These are phyloP conservation scores for Haplographium delicatum DNA, from an alignment of 495 filamentous ascomycete genomes.

Conservation along the genomic window DNA sequence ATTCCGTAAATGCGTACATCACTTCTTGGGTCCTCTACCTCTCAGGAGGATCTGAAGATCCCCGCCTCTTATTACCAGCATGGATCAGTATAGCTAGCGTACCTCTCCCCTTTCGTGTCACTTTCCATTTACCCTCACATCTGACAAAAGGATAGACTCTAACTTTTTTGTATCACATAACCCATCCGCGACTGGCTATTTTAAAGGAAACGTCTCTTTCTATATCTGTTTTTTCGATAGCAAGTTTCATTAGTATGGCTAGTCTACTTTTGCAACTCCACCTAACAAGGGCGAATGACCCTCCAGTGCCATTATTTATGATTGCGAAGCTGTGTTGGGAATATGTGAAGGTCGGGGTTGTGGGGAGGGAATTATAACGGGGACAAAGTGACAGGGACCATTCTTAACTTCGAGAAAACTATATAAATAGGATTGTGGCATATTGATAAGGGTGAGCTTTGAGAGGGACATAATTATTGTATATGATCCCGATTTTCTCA, in stretches of 20 bases:
- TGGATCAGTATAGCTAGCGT: constrained; percentile 78
- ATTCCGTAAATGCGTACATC: constrained; percentile 72
- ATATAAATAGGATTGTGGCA: too few species aligned
- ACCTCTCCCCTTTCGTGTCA: not conserved
- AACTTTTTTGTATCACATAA: constrained; percentile 74
- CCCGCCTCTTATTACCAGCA: constrained; percentile 72
- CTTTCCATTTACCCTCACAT: not conserved
- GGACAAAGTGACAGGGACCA: too few species aligned
- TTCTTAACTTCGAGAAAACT: too few species aligned
- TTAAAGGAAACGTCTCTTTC: constrained; percentile 75
- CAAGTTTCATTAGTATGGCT: constrained; percentile 71
- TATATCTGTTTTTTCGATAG: constrained; percentile 68
- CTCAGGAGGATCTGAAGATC: constrained; percentile 68
- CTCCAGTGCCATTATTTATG: constrained; percentile 56
- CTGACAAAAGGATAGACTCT: constrained; percentile 47
- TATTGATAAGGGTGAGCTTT: too few species aligned
- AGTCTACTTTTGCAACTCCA: constrained; percentile 65
- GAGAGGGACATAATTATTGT: too few species aligned
- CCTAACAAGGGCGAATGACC: constrained; percentile 58
- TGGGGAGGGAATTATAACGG: constrained; percentile 25
- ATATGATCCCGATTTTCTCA: too few species aligned
- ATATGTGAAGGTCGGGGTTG: constrained; percentile 21
- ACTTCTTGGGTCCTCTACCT: constrained; percentile 76
- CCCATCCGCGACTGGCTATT: constrained; percentile 75
- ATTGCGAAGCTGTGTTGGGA: constrained; percentile 34